Percentiles rank a stretch among this genome's conserved stretches.
These are phyloP conservation scores for Citrus maxima DNA, from an alignment of 345 rosid genomes.

Conservation along the genomic window DNA sequence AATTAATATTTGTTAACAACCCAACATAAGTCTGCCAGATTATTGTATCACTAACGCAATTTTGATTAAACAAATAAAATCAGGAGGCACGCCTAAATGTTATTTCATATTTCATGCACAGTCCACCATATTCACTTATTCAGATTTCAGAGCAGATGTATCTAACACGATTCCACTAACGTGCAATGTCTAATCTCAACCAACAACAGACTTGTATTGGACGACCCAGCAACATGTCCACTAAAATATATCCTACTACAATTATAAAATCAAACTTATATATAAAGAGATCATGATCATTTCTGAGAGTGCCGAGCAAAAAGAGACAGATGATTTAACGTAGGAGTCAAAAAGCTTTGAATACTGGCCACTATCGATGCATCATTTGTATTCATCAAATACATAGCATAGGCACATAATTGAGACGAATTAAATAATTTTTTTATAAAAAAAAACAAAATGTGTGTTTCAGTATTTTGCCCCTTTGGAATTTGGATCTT, in stretches of 20 bases:
- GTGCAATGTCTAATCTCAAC: background rate
- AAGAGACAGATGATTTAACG: slow-evolving; percentile 1
- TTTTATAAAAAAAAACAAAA: too few relatives aligned
- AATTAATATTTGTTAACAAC: too few relatives aligned
- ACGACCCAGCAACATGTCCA: background rate
- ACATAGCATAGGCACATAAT: background rate
- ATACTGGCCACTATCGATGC: slow-evolving; percentile 7
- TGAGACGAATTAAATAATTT: background rate
- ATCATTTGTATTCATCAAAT: background rate
- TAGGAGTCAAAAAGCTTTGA: slow-evolving; percentile 7
- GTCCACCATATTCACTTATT: too few relatives aligned
- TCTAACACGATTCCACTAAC: background rate
- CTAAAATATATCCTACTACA: background rate
- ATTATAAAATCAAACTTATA: background rate
- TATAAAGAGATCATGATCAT: background rate
- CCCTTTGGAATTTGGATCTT: slow-evolving; percentile 12
- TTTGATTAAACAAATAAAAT: too few relatives aligned
- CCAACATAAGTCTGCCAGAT: too few relatives aligned
- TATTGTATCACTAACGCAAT: too few relatives aligned
- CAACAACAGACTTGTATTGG: background rate
- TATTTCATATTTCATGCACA: too few relatives aligned
- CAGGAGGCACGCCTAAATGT: too few relatives aligned
- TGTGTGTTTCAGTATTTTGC: background rate
- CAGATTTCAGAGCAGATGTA: too few relatives aligned
- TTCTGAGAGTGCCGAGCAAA: background rate